Evolutionary conservation across 257 asterid genomes (phyloP).

Genomic region (Paraleonurus japonicus): DNA sequence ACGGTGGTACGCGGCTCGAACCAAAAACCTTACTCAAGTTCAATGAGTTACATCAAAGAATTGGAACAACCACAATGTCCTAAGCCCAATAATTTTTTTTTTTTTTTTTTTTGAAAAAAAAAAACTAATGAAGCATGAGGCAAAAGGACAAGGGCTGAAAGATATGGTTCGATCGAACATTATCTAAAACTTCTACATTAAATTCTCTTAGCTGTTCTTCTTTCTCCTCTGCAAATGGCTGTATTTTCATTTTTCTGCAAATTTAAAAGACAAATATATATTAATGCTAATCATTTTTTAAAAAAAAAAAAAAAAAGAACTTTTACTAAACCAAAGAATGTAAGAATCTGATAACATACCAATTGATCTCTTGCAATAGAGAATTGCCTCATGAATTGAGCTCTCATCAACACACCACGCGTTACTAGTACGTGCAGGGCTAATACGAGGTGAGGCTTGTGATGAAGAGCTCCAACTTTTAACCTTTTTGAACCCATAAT

Average conservation of each 20-base stretch:
- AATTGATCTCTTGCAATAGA: slow-evolving; percentile 63
- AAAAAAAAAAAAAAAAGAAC: background rate
- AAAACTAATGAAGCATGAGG: background rate
- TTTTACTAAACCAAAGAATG: background rate
- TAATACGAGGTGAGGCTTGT: slow-evolving; percentile 34
- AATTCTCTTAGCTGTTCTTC: slow-evolving; percentile 8
- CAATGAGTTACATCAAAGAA: slow-evolving; percentile 20
- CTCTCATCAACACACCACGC: slow-evolving; percentile 47
- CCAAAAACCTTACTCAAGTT: background rate
- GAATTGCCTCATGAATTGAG: slow-evolving; percentile 61
- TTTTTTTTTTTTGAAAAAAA: background rate
- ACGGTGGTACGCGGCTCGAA: background rate
- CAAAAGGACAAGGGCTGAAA: slow-evolving; percentile 17
- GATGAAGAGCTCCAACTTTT: slow-evolving; percentile 43
- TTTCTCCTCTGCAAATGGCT: background rate
- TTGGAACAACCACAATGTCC: slow-evolving; percentile 13
- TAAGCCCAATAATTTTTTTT: slow-evolving; percentile 2
- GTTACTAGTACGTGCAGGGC: slow-evolving; percentile 28
- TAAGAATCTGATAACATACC: slow-evolving; percentile 27
- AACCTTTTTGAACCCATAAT: slow-evolving; percentile 20
- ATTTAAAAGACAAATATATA: slow-evolving; percentile 3
- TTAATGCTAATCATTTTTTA: background rate
- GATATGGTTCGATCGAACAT: slow-evolving; percentile 6
- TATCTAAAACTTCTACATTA: slow-evolving; percentile 5
- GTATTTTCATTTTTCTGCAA: slow-evolving; percentile 38